Conservation (phyloP, 148 eudicot species). For the Spergularia marina region DNA sequence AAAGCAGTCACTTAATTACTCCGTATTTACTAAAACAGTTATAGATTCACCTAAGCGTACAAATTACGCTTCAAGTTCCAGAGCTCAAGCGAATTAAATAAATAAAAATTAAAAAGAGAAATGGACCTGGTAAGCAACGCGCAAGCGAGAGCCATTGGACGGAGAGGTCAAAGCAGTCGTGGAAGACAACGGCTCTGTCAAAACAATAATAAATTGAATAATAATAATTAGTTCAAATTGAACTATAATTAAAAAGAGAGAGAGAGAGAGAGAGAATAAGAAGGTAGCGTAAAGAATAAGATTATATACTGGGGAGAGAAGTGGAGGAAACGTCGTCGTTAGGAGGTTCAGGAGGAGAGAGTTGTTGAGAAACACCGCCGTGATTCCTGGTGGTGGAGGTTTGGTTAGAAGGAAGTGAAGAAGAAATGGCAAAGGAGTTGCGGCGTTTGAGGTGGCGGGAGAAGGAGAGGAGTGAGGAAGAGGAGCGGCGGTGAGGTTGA, state of each 20-base stretch:
- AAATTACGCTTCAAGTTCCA: too few relatives aligned
- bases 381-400: background rate
- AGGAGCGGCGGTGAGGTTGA: background rate
- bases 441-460: conserved; percentile 1
- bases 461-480: background rate
- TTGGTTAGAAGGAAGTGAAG: background rate
- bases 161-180: background rate
- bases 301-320: conserved; percentile 25
- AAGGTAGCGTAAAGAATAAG: background rate
- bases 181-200: conserved; percentile 30
- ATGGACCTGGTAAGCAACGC: conserved; percentile 33
- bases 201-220: background rate
- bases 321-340: conserved; percentile 7
- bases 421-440: conserved; percentile 1
- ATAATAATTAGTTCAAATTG: background rate
- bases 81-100: too few relatives aligned
- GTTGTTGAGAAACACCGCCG: background rate
- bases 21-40: background rate
- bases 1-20: background rate
- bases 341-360: conserved; percentile 4
- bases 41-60: too few relatives aligned
- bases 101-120: background rate
- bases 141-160: conserved; percentile 29
- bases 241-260: background rate
- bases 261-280: background rate